Conservation (phyloP, 495 filamentous ascomycete species). For the Podospora appendiculata region DNA sequence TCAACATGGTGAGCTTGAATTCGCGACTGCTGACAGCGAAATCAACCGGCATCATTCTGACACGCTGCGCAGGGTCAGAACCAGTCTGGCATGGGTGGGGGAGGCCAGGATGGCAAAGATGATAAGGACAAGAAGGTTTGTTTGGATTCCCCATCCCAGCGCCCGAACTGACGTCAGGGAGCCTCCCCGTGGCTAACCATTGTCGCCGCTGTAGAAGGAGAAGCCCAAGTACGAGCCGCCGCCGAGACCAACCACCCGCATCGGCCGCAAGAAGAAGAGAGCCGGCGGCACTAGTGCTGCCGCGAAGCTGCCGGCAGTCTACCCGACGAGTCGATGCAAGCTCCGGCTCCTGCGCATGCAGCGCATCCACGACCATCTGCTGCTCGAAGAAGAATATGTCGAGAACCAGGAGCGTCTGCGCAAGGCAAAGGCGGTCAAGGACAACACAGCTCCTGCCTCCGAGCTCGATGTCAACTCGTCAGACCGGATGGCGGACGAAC, state of each 20-base stretch:
- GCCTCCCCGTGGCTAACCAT: slow-evolving; percentile 4
- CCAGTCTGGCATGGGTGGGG: slow-evolving; percentile 76
- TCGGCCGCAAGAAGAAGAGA: slow-evolving; percentile 98
- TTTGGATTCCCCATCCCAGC: slow-evolving; percentile 1
- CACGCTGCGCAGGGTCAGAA: slow-evolving; percentile 64
- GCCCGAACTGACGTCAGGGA: neutral
- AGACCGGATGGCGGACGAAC: slow-evolving; percentile 86
- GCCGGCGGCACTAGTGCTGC: slow-evolving; percentile 85
- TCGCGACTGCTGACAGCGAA: neutral
- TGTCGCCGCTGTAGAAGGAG: slow-evolving; percentile 61
- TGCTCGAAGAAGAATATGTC: slow-evolving; percentile 97
- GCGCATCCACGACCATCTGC: slow-evolving; percentile 92
- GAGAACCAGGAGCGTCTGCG: slow-evolving; percentile 95
- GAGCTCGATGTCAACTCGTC: slow-evolving; percentile 47
- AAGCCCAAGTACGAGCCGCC: slow-evolving; percentile 99
- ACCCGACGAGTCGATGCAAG: slow-evolving; percentile 94
- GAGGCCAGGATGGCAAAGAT: slow-evolving; percentile 69
- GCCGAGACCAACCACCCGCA: slow-evolving; percentile 90
- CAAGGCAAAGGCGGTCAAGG: slow-evolving; percentile 78
- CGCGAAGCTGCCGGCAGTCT: slow-evolving; percentile 88
- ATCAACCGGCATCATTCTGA: slow-evolving; percentile 11
- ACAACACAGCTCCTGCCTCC: slow-evolving; percentile 47
- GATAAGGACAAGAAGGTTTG: slow-evolving; percentile 93
- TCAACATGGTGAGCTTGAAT: slow-evolving; percentile 19
- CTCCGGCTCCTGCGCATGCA: slow-evolving; percentile 96